Base-by-base conservation (phyloP, 1,284 basidiomycete species). In the Amylostereum areolatum region DNA sequence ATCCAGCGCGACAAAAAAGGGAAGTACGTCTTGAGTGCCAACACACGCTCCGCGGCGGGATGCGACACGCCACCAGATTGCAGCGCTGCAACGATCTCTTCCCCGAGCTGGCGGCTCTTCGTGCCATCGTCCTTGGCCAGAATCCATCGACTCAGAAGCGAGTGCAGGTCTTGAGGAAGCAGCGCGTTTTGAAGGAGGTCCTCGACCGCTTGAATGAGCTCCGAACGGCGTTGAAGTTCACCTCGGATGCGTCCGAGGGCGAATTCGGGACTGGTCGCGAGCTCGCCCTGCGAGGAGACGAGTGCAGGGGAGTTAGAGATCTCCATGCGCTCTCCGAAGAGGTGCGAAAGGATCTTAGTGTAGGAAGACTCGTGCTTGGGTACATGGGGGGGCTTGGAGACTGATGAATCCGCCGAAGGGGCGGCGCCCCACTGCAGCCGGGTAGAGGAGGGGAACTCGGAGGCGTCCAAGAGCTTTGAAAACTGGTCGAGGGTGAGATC, bases 291-390 rank as follows among this genome's bases (percentile, higher is more conserved):
- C 12, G 82, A 68, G 6, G 78, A 62, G 48, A 92, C 83, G 24
- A 87, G 75, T 12, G 78, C 70, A 0, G 92, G 92, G 12, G 85
- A 82, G 68, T 99, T 99, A 63, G 86, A 77, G 51, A 99, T 77
- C 53, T 92, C 84, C 2, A 99, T 74, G 1, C 91, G 82, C n/a
- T 87, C 81, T 30, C 72, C 74, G 61, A 98, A 97, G 34, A 96
- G 70, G 56, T 91, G 86, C 29, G 80, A 69, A 46, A 99, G 83
- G 47, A 98, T 88, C 63, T 88, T 87, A 55, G 88, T 92, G 74
- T 99, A 99, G 4, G 93, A 87, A 10, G 81, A 73, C 70, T 99
- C 96, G 65, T 97, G 92, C 62, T 85, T 85, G 31, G 94, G 93
- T 35, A 92, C 70, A 53, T 83, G 81, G 11, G 84, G 83, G 7